Conservation (phyloP, 441 rosid species). For the Manihot esculenta region DNA sequence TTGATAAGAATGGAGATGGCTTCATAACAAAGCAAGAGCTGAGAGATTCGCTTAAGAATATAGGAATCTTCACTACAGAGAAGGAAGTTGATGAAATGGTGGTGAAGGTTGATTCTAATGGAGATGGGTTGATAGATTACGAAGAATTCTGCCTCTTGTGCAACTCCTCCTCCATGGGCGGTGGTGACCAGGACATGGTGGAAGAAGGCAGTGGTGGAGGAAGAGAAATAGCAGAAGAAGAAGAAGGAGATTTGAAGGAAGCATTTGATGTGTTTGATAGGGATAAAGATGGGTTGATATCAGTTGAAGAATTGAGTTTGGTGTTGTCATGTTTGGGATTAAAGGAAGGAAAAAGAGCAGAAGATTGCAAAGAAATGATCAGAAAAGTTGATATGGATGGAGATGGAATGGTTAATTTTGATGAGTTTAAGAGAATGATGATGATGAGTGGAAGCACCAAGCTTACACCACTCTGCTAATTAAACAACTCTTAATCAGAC, state of each 20-base stretch:
- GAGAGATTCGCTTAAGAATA: conserved; percentile 41
- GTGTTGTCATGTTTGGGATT: conserved; percentile 53
- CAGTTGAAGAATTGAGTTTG: conserved; percentile 52
- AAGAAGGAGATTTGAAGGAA: conserved; percentile 41
- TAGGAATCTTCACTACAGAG: conserved; percentile 39
- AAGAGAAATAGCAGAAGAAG: conserved; percentile 18
- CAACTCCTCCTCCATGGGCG: background rate
- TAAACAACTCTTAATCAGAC: too few relatives aligned
- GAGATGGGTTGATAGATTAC: conserved; percentile 55
- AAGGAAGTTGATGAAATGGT: conserved; percentile 51
- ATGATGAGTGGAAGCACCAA: conserved; percentile 26
- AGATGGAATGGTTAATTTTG: conserved; percentile 62
- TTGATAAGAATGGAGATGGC: conserved; percentile 61
- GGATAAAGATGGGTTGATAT: conserved; percentile 55
- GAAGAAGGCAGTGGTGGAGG: too few relatives aligned
- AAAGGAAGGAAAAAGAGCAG: conserved; percentile 45
- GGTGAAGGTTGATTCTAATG: conserved; percentile 46
- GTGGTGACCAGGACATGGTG: background rate
- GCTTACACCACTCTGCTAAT: conserved; percentile 27
- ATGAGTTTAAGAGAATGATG: conserved; percentile 63
- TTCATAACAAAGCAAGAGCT: conserved; percentile 54
- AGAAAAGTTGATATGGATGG: conserved; percentile 56
- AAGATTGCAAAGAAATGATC: conserved; percentile 58
- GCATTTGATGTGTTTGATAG: conserved; percentile 68
- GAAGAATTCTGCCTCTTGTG: conserved; percentile 50